Conservation (phyloP, 2,329 filamentous ascomycete genomes). For the Penicillium sp. region DNA sequence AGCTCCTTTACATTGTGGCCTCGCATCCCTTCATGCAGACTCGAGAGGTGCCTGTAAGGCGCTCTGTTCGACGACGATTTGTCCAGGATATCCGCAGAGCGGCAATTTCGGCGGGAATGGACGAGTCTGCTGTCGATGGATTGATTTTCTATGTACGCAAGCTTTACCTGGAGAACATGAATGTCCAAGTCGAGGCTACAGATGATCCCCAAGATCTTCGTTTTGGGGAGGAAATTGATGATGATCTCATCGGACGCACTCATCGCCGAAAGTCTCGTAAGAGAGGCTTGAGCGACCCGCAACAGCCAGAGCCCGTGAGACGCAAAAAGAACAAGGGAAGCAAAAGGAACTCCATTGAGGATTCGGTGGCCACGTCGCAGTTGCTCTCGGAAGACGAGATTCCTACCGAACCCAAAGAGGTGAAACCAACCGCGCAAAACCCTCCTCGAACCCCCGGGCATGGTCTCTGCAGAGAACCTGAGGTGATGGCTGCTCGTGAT, state of each 20-base stretch:
- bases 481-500: not conserved
- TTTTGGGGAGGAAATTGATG: constrained; percentile 25
- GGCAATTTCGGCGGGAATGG: constrained; percentile 15
- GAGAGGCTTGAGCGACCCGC: not conserved
- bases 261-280: constrained; percentile 1
- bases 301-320: not conserved
- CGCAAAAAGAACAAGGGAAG: constrained; percentile 6
- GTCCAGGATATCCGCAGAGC: constrained; percentile 14
- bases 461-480: not conserved
- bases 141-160: constrained; percentile 22
- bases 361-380: not conserved
- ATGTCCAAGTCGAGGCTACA: not conserved
- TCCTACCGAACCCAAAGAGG: too few relatives aligned
- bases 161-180: constrained; percentile 18
- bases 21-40: constrained; percentile 18
- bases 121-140: constrained; percentile 5
- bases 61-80: constrained; percentile 19
- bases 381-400: not conserved
- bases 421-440: not conserved
- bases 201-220: constrained; percentile 3
- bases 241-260: not conserved
- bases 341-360: not conserved
- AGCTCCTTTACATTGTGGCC: constrained; percentile 16
- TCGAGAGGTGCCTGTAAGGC: constrained; percentile 13
- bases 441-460: not conserved